Conservation (phyloP, 768 basidiomycete species). For the Suillus subalutaceus region DNA sequence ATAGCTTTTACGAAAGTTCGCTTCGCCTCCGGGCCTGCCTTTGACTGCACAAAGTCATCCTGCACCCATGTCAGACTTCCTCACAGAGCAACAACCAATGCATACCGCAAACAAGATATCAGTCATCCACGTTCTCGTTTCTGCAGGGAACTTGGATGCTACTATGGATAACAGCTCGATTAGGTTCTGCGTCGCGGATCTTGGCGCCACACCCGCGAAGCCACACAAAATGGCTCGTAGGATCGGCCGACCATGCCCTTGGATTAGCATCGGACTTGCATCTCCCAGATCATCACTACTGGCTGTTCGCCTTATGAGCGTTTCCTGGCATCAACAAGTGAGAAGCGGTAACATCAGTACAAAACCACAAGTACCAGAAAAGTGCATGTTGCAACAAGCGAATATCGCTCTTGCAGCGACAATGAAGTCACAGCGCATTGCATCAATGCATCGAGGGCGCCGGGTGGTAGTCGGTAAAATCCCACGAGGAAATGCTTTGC, state of each 20-base stretch:
- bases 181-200: constrained; percentile 81
- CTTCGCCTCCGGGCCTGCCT: constrained; percentile 76
- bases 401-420: constrained; percentile 81
- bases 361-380: constrained; percentile 66
- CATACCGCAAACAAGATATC: constrained; percentile 69
- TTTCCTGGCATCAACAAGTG: constrained; percentile 43
- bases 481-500: constrained; percentile 34
- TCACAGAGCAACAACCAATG: constrained; percentile 12
- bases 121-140: constrained; percentile 70
- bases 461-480: constrained; percentile 66
- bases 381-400: constrained; percentile 76
- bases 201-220: constrained; percentile 83
- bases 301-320: constrained; percentile 68
- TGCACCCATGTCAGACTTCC: constrained; percentile 29
- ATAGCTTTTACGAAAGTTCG: constrained; percentile 76
- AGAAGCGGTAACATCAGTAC: constrained; percentile 8
- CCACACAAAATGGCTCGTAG: constrained; percentile 76
- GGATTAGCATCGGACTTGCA: constrained; percentile 54
- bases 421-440: constrained; percentile 70
- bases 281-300: constrained; percentile 61
- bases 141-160: constrained; percentile 55
- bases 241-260: constrained; percentile 62
- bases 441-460: constrained; percentile 67
- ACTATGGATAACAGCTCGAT: constrained; percentile 79
- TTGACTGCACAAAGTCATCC: constrained; percentile 75